Evolutionary conservation across 2,329 filamentous ascomycete species (phyloP).

Genomic region (Sclerotinia trifoliorum): DNA sequence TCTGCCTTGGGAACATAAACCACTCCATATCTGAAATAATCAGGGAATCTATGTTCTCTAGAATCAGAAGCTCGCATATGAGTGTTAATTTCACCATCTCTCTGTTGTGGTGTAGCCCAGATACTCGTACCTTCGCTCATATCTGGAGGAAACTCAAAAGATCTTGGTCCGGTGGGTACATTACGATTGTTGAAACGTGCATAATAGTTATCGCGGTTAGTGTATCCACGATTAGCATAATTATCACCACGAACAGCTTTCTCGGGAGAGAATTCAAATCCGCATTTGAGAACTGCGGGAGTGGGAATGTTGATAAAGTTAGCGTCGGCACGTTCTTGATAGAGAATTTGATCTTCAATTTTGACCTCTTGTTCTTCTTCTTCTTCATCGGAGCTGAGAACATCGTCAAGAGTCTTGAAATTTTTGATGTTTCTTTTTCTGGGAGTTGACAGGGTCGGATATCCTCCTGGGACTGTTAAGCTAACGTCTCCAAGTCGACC

Average conservation of each 20-base stretch:
- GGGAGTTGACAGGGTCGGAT: background rate
- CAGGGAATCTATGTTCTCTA: slow-evolving; percentile 23
- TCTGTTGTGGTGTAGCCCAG: slow-evolving; percentile 11
- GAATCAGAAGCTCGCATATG: slow-evolving; percentile 2
- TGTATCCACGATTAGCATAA: slow-evolving; percentile 22
- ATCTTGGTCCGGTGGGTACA: background rate
- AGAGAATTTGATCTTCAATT: slow-evolving; percentile 15
- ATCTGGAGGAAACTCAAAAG: background rate
- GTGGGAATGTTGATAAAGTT: slow-evolving; percentile 26
- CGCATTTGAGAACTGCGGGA: slow-evolving; percentile 31
- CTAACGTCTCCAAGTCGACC: background rate
- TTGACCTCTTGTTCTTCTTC: background rate
- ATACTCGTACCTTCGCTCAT: background rate
- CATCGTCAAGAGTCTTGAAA: background rate
- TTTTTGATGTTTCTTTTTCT: background rate
- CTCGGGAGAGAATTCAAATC: slow-evolving; percentile 24
- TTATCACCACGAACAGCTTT: slow-evolving; percentile 27
- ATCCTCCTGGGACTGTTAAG: background rate
- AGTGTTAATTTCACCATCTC: background rate
- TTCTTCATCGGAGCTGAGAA: background rate
- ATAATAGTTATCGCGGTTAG: slow-evolving; percentile 1
- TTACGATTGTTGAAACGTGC: background rate
- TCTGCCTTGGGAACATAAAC: slow-evolving; percentile 26
- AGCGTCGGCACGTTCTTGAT: slow-evolving; percentile 21
- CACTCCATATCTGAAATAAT: slow-evolving; percentile 34